Evolutionary conservation across 2,329 filamentous ascomycete genomes (phyloP).

Genomic region (Trichoderma oligosporum): DNA sequence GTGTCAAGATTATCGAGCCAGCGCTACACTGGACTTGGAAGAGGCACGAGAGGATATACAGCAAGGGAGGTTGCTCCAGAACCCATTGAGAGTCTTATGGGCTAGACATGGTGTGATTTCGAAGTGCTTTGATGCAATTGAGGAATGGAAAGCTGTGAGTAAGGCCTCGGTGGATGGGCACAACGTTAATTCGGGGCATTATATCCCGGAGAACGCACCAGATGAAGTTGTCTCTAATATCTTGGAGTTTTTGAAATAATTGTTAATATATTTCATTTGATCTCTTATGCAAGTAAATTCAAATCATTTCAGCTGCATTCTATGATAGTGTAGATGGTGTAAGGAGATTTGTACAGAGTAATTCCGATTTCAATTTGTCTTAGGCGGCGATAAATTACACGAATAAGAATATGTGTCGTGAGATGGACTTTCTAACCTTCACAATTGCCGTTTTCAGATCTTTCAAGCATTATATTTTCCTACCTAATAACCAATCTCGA

Average conservation of each 20-base stretch:
- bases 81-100: conserved; percentile 50
- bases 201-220: conserved; percentile 50
- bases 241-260: background rate
- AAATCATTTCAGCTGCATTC: no score
- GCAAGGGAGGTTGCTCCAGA: conserved; percentile 40
- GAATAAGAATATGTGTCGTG: background rate
- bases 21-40: conserved; percentile 49
- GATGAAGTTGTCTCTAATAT: conserved; percentile 29
- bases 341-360: no score
- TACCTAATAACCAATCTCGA: no score
- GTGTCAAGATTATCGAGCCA: conserved; percentile 55
- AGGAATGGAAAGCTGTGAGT: conserved; percentile 49
- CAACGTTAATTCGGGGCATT: conserved; percentile 45
- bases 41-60: conserved; percentile 44
- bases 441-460: background rate
- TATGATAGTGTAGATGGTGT: no score
- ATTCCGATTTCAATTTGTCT: no score
- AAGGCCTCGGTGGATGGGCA: conserved; percentile 38
- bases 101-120: conserved; percentile 47
- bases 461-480: background rate
- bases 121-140: conserved; percentile 43
- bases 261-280: no score
- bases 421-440: background rate
- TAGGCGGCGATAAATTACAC: background rate
- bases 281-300: no score